These are phyloP conservation scores for Beauveria sp. DNA, from an alignment of 2,329 filamentous ascomycete species.

Conservation along the genomic window DNA sequence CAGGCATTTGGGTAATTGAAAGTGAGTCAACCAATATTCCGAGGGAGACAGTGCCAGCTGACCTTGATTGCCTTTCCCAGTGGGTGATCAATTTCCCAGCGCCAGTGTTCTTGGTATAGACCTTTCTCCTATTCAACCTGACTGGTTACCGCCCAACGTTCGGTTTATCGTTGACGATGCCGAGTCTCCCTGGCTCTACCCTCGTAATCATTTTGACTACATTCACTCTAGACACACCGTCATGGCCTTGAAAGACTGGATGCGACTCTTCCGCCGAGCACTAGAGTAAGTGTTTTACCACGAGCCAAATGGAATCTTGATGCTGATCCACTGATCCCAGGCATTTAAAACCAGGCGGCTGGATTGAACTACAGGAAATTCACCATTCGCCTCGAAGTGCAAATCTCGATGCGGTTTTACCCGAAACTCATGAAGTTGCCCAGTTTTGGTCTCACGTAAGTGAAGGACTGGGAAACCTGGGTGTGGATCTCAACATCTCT, in stretches of 20 bases:
- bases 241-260: constrained; percentile 50
- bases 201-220: constrained; percentile 49
- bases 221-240: constrained; percentile 52
- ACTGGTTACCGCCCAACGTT: constrained; percentile 48
- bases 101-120: constrained; percentile 38
- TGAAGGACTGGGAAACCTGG: constrained; percentile 35
- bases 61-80: constrained; percentile 18
- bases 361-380: constrained; percentile 49
- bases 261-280: constrained; percentile 36
- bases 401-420: constrained; percentile 29
- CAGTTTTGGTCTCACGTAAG: constrained; percentile 40
- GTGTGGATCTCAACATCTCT: constrained; percentile 39
- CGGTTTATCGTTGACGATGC: constrained; percentile 51
- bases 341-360: constrained; percentile 46
- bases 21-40: constrained; percentile 21
- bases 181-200: constrained; percentile 49
- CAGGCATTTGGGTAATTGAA: constrained; percentile 53
- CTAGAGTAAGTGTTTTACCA: constrained; percentile 33
- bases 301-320: too few species aligned
- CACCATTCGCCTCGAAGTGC: constrained; percentile 41
- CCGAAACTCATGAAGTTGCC: constrained; percentile 32
- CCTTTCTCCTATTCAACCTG: constrained; percentile 41
- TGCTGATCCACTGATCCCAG: constrained; percentile 20
- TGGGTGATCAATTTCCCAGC: constrained; percentile 39
- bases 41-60: constrained; percentile 2